Evolutionary conservation across 371 early-diverging fungal genomes (phyloP).

Genomic region (Lichtheimia hyalospora): DNA sequence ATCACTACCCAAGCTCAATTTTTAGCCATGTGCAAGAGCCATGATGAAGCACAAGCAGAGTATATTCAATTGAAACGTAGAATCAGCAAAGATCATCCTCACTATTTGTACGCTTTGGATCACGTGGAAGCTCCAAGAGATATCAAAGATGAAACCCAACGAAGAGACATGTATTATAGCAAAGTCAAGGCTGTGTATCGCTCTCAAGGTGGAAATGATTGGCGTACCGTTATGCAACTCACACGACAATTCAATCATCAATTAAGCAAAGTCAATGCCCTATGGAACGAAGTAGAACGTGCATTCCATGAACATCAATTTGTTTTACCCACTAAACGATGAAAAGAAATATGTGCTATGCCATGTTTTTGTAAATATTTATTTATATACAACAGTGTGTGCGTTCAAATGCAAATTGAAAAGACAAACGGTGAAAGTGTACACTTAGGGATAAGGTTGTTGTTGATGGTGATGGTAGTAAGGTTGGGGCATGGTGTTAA

Average conservation of each 20-base stretch:
- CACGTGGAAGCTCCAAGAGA: slow-evolving; percentile 4
- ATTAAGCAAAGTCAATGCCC: slow-evolving; percentile 11
- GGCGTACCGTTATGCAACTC: slow-evolving; percentile 13
- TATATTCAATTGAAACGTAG: slow-evolving; percentile 14
- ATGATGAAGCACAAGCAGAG: slow-evolving; percentile 14
- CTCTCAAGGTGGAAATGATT: slow-evolving; percentile 18
- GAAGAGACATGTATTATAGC: background rate
- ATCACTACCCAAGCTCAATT: slow-evolving; percentile 12
- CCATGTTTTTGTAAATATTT: background rate
- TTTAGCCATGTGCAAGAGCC: slow-evolving; percentile 12
- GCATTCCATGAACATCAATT: slow-evolving; percentile 14
- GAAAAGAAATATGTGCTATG: background rate
- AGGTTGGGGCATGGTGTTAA: background rate
- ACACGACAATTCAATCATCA: slow-evolving; percentile 12
- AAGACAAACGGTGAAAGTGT: too few species aligned
- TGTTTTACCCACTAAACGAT: slow-evolving; percentile 3
- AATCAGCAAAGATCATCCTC: slow-evolving; percentile 11
- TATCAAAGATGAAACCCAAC: slow-evolving; percentile 4
- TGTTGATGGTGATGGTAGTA: background rate
- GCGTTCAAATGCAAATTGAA: too few species aligned
- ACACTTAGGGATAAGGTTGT: background rate
- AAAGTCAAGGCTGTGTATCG: slow-evolving; percentile 9
- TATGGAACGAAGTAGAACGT: slow-evolving; percentile 16
- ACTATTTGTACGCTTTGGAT: slow-evolving; percentile 13
- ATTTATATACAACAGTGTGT: background rate